phyloP scores from a whole-genome alignment of 2,329 filamentous ascomycete species.

The Ceratocystis colombiana region DNA sequence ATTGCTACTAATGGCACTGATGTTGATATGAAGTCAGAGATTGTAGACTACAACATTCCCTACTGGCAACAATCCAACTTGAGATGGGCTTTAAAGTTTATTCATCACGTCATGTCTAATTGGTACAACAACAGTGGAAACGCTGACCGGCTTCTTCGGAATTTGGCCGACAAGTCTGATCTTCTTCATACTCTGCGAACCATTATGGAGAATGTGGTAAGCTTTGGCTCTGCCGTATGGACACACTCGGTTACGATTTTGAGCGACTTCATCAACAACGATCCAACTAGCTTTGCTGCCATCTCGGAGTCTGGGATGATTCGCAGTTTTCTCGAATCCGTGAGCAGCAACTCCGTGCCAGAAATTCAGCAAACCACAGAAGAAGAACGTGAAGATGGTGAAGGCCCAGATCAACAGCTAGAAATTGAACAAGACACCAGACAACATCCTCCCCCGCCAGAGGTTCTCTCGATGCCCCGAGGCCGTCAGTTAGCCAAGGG shows the following conservation, averaged over 20 bases:
- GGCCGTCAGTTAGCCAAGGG: conserved; percentile 49
- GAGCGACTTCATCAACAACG: conserved; percentile 95
- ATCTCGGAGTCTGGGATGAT: conserved; percentile 91
- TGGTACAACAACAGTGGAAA: conserved; percentile 60
- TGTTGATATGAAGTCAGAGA: conserved; percentile 58
- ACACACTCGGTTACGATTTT: conserved; percentile 85
- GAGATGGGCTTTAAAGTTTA: conserved; percentile 89
- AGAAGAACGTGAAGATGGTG: conserved; percentile 26
- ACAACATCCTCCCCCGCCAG: conserved; percentile 45
- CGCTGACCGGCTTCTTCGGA: conserved; percentile 80
- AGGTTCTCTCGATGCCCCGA: conserved; percentile 40
- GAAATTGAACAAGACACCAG: conserved; percentile 30
- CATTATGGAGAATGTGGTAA: conserved; percentile 67
- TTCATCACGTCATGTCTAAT: conserved; percentile 88
- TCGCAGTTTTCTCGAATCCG: conserved; percentile 70
- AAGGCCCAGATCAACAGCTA: conserved; percentile 32
- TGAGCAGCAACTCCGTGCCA: conserved; percentile 49
- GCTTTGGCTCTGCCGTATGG: conserved; percentile 91
- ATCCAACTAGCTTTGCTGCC: conserved; percentile 92
- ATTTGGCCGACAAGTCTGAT: conserved; percentile 85
- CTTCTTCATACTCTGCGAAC: conserved; percentile 67
- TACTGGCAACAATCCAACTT: conserved; percentile 89
- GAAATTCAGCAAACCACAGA: conserved; percentile 29
- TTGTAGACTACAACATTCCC: conserved; percentile 86
- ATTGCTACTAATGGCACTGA: conserved; percentile 64